These are phyloP conservation scores for Stevia rebaudiana DNA, from an alignment of 140 eudicot genomes.

Conservation along the genomic window DNA sequence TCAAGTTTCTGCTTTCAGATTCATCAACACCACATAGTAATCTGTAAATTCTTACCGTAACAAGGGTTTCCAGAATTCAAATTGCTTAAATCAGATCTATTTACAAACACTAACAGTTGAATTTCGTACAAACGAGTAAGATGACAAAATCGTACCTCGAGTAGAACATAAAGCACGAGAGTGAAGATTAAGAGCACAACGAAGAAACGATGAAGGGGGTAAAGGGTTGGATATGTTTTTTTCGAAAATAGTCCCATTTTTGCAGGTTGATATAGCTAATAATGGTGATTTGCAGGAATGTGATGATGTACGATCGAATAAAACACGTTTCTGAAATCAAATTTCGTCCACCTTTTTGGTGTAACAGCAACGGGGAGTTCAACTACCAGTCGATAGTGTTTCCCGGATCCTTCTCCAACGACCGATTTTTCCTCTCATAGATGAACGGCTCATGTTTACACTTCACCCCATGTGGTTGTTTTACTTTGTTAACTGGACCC, in stretches of 20 bases:
- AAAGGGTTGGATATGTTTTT: constrained; percentile 22
- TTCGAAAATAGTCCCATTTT: constrained; percentile 37
- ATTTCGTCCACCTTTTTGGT: neutral
- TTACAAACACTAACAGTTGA: neutral
- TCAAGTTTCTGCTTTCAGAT: neutral
- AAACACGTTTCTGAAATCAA: no score
- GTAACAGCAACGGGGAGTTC: constrained; percentile 11
- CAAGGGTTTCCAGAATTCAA: constrained; percentile 4
- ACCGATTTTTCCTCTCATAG: neutral
- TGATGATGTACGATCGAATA: no score
- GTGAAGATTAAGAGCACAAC: constrained; percentile 24
- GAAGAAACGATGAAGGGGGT: constrained; percentile 26
- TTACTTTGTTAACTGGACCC: neutral
- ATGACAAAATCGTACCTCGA: constrained; percentile 27
- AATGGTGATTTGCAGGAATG: constrained; percentile 10
- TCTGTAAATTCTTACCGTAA: neutral
- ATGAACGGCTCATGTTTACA: neutral
- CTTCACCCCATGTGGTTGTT: neutral
- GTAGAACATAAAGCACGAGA: constrained; percentile 37
- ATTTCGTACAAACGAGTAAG: neutral
- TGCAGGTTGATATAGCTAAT: neutral
- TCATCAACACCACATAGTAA: neutral
- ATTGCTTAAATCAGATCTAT: neutral
- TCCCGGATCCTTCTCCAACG: constrained; percentile 22
- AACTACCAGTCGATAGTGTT: constrained; percentile 11